Base-by-base conservation (phyloP, 169 alveolate species). In the Plasmodium malariae region DNA sequence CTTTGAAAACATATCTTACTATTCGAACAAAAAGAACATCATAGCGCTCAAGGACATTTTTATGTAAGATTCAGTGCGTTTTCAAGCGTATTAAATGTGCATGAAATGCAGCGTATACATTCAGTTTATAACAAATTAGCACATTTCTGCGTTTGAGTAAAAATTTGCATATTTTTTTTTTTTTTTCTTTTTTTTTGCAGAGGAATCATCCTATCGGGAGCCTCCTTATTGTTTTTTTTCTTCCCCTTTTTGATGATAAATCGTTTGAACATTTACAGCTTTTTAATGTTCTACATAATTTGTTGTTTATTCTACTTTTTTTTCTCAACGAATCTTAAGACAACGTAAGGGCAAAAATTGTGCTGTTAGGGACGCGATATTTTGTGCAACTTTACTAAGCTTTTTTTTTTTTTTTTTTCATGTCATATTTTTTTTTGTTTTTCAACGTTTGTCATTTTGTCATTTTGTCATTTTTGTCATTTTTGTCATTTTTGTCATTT, bases 241-340 rank as follows among this genome's bases (percentile, higher is more conserved):
- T 78, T 78, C 65, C 89, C 89, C 17, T 78, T 78, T 43, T 37
- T 78, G 36, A 37, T 78, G 76, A 55, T 78, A 30, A 65, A 78
- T 40, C 69, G 45, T 55, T 34, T 78, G 80, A 78, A 60, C 69
- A 60, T 78, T 1, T 45, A 62, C 78, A 78, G 74, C 43, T 78
- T 78, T 36, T 63, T 78, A 62, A 37, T 78, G 1, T 78, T 78
- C 37, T 78, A 78, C 69, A 78, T 45, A n/a, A 45, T 78, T 24
- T 78, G 89, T 17, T 78, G 70, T 26, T 49, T 78, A 14, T 65
- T 78, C 51, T 78, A 60, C 30, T 63, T 78, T 21, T 78, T 78
- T 49, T 78, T 78, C 28, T 78, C 89, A 6, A 60, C 76, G 28
- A 78, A 78, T 21, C 30, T 78, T 65, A 78, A 78, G 21, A 48